phyloP scores from a whole-genome alignment of 1,284 basidiomycete species.

The Ceratobasidium sp. region DNA sequence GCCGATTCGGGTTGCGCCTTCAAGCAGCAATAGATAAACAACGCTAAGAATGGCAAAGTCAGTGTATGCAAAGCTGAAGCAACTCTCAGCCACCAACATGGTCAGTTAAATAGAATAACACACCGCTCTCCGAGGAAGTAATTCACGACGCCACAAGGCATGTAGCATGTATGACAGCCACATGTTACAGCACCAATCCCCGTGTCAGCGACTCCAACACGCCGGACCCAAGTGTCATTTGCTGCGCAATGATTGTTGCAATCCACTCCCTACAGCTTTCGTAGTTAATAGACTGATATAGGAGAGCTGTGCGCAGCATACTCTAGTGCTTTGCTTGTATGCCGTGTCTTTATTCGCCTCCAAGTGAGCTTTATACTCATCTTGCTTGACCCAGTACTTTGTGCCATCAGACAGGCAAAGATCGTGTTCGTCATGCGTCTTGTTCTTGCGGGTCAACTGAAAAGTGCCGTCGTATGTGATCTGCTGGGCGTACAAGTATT shows the following conservation, averaged over 20 bases:
- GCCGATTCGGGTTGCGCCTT: no score
- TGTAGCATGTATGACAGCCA: conserved; percentile 2
- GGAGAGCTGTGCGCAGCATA: neutral
- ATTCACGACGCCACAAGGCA: neutral
- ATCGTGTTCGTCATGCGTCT: neutral
- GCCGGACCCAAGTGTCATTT: neutral
- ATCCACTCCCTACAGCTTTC: neutral
- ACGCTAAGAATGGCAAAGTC: neutral
- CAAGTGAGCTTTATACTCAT: neutral
- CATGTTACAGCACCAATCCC: conserved; percentile 18
- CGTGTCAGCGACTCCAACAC: neutral
- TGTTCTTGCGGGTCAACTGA: neutral
- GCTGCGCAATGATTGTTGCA: conserved; percentile 20
- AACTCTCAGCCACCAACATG: neutral
- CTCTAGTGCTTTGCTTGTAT: neutral
- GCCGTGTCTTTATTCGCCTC: neutral
- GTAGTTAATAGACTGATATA: no score
- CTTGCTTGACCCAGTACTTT: neutral
- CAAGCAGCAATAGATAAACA: no score
- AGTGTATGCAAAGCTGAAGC: conserved; percentile 11
- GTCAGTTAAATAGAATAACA: neutral
- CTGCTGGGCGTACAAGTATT: neutral
- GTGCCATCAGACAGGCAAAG: neutral
- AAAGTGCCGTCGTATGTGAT: conserved; percentile 10
- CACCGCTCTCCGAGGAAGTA: neutral